A percentile compares a stretch with the other conserved stretches of the same genome.
phyloP scores from a whole-genome alignment of 192 early-diverging fungal genomes.

The Umbelopsis vinacea region DNA sequence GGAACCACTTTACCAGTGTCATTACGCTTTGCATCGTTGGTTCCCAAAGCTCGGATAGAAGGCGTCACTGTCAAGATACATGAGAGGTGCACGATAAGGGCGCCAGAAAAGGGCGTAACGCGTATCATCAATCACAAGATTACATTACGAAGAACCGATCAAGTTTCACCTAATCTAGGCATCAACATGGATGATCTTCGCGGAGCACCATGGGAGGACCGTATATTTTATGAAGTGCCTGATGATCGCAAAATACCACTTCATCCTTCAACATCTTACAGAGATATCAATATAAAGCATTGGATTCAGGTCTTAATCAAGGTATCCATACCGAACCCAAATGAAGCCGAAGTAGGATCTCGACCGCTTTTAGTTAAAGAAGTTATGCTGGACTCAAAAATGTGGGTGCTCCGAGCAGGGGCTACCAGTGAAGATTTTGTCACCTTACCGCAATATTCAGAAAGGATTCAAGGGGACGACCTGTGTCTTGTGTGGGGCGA shows the following conservation, averaged over 20 bases:
- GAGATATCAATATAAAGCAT: conserved; percentile 35
- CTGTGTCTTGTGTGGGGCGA: conserved; percentile 7
- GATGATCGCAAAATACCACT: conserved; percentile 28
- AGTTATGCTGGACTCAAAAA: conserved; percentile 11
- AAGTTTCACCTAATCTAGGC: conserved; percentile 1
- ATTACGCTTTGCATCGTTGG: conserved; percentile 19
- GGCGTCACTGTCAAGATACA: conserved; percentile 28
- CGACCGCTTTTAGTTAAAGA: background rate
- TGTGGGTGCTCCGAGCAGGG: background rate
- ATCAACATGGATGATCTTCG: conserved; percentile 13
- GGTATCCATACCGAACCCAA: conserved; percentile 20
- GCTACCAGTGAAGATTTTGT: background rate
- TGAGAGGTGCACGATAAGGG: conserved; percentile 35
- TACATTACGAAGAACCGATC: conserved; percentile 17
- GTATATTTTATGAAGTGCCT: conserved; percentile 27
- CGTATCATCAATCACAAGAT: conserved; percentile 39
- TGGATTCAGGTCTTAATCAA: conserved; percentile 34
- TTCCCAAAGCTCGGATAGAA: conserved; percentile 14
- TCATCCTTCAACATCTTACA: conserved; percentile 28
- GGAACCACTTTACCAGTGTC: conserved; percentile 27
- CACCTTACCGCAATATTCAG: conserved; percentile 16
- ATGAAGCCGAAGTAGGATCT: conserved; percentile 13
- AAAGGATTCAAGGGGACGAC: conserved; percentile 5
- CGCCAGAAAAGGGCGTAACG: conserved; percentile 29
- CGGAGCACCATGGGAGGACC: conserved; percentile 15